Evolutionary conservation across 1,139 yeast species (phyloP).

Genomic region (Wickerhamomyces sp.): DNA sequence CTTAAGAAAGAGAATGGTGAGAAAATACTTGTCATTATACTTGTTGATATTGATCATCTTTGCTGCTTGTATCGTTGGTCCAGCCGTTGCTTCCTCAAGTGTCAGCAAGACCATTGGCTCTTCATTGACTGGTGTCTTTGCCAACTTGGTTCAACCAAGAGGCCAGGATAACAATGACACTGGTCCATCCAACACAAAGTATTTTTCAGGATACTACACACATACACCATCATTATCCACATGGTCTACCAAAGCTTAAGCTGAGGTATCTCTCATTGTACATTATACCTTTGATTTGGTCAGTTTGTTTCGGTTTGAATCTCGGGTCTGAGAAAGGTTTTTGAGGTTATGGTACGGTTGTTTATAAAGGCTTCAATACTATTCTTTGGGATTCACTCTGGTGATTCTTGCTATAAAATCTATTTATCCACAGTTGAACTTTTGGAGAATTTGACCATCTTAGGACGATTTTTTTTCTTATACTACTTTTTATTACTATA

Average conservation of each 20-base stretch:
- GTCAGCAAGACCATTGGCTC: conserved; percentile 29
- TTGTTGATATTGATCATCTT: conserved; percentile 65
- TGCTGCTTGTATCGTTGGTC: conserved; percentile 79
- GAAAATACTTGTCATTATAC: conserved; percentile 85
- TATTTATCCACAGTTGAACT: neutral
- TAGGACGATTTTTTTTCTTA: too few species aligned
- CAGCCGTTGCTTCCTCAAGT: conserved; percentile 69
- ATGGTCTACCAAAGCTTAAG: conserved; percentile 61
- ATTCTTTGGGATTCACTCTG: too few species aligned
- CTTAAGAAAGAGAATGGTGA: conserved; percentile 97
- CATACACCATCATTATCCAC: conserved; percentile 49
- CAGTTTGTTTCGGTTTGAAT: too few species aligned
- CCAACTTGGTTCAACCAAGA: conserved; percentile 88
- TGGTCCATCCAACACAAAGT: conserved; percentile 47
- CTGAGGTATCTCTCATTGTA: neutral
- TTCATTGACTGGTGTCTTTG: conserved; percentile 45
- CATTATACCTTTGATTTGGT: too few species aligned
- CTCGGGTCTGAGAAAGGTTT: too few species aligned
- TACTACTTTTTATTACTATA: neutral
- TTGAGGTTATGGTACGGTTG: too few species aligned
- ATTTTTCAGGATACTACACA: conserved; percentile 46
- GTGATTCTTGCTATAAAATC: too few species aligned
- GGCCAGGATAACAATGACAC: conserved; percentile 79
- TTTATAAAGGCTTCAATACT: too few species aligned
- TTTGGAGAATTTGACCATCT: neutral